Conservation (phyloP, 2,329 filamentous ascomycete species). For the Fusarium luffae region DNA sequence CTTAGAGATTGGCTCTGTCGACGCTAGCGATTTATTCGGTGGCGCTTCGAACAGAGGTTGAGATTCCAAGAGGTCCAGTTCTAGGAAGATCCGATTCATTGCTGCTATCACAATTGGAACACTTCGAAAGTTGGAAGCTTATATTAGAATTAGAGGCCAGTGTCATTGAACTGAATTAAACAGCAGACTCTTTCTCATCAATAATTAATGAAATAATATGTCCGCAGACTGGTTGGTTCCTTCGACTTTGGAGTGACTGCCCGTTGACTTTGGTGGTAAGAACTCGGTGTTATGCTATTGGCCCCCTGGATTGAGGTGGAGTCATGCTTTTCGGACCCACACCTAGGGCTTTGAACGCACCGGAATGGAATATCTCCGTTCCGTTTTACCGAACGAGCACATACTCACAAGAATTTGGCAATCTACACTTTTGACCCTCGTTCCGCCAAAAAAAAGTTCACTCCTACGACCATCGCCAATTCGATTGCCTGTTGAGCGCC, state of each 20-base stretch:
- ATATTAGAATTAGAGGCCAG: neutral
- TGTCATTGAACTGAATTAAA: neutral
- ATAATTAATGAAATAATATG: neutral
- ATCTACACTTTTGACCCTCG: conserved; percentile 49
- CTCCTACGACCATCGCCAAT: conserved; percentile 54
- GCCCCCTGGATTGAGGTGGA: neutral
- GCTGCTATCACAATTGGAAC: conserved; percentile 17
- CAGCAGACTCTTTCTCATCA: neutral
- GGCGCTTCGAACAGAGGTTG: conserved; percentile 12
- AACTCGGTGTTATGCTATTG: conserved; percentile 25
- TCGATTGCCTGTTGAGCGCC: conserved; percentile 62
- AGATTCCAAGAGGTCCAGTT: conserved; percentile 5
- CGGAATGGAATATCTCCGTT: conserved; percentile 37
- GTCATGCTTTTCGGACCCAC: neutral
- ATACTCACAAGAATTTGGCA: conserved; percentile 53
- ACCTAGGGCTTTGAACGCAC: conserved; percentile 25
- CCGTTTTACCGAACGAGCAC: conserved; percentile 49
- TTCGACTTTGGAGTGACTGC: neutral
- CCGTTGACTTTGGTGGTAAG: neutral
- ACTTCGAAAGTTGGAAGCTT: neutral
- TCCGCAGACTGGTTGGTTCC: neutral
- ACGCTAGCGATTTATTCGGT: neutral
- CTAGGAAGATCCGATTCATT: conserved; percentile 11
- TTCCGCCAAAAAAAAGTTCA: conserved; percentile 53
- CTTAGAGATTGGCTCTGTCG: conserved; percentile 19